Evolutionary conservation across 371 early-diverging fungal genomes (phyloP).

Genomic region (Mucor racemosus): DNA sequence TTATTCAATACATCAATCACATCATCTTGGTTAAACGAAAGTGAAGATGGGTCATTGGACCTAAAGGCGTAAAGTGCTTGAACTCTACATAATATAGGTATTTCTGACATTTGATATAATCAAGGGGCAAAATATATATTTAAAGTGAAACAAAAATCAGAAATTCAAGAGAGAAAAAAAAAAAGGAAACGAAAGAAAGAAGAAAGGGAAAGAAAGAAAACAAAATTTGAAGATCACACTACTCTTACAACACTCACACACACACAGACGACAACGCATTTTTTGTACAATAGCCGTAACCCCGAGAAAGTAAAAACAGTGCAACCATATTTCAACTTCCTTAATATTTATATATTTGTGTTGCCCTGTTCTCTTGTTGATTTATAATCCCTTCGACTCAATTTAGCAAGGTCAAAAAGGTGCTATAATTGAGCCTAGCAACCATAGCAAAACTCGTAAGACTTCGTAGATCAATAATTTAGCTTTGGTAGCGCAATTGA

Average conservation of each 20-base stretch:
- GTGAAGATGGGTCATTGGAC: constrained; percentile 66
- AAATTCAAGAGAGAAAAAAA: not conserved
- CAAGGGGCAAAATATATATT: not conserved
- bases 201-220: not conserved
- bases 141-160: too few species aligned
- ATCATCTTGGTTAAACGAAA: constrained; percentile 77
- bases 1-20: constrained; percentile 77
- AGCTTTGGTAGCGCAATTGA: not conserved
- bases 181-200: not conserved
- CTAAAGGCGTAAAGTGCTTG: constrained; percentile 78
- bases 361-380: not conserved
- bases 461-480: not conserved
- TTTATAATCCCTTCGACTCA: not conserved
- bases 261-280: not conserved
- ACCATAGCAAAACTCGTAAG: not conserved
- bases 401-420: not conserved
- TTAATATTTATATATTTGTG: not conserved
- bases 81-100: constrained; percentile 34
- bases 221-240: constrained; percentile 3
- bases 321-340: not conserved
- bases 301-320: constrained; percentile 3
- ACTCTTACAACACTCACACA: not conserved
- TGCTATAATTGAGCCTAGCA: not conserved
- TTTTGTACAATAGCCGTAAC: not conserved
- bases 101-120: constrained; percentile 21